Evolutionary conservation across 345 rosid genomes (phyloP).

Genomic region (Pelargonium nanum): DNA sequence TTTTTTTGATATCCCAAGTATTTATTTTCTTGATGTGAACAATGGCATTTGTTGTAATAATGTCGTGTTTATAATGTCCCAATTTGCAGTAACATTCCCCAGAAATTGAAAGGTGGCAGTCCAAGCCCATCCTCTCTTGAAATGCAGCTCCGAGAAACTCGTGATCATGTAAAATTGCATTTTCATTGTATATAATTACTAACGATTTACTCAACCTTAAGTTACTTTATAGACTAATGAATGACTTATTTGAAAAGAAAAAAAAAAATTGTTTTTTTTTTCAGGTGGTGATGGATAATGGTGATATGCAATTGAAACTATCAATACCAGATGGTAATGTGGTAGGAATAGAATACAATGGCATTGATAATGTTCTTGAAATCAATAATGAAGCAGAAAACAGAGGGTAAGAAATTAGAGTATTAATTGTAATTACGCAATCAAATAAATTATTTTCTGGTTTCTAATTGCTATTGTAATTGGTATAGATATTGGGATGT

Average conservation of each 20-base stretch:
- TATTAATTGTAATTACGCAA: neutral
- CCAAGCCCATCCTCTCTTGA: neutral
- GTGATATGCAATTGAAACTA: slow-evolving; percentile 46
- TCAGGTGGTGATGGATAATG: slow-evolving; percentile 66
- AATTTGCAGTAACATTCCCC: neutral
- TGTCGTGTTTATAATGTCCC: neutral
- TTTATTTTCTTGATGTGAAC: neutral
- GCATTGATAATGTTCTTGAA: slow-evolving; percentile 48
- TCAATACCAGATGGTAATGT: slow-evolving; percentile 56
- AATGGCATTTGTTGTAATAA: neutral
- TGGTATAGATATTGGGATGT: slow-evolving; percentile 73
- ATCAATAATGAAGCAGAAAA: slow-evolving; percentile 15
- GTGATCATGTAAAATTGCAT: neutral
- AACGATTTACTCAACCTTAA: neutral
- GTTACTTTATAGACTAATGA: neutral
- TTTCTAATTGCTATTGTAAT: neutral
- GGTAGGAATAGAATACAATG: slow-evolving; percentile 48
- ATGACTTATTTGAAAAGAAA: neutral
- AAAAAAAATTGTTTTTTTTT: neutral
- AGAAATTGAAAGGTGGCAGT: neutral
- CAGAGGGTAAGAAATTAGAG: slow-evolving; percentile 42
- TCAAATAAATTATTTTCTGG: neutral
- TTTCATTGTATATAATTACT: too few relatives aligned
- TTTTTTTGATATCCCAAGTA: too few relatives aligned
- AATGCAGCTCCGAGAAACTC: neutral